These are phyloP conservation scores for Tritrichomonas foetus DNA, from an alignment of 208 protist genomes.

Conservation along the genomic window DNA sequence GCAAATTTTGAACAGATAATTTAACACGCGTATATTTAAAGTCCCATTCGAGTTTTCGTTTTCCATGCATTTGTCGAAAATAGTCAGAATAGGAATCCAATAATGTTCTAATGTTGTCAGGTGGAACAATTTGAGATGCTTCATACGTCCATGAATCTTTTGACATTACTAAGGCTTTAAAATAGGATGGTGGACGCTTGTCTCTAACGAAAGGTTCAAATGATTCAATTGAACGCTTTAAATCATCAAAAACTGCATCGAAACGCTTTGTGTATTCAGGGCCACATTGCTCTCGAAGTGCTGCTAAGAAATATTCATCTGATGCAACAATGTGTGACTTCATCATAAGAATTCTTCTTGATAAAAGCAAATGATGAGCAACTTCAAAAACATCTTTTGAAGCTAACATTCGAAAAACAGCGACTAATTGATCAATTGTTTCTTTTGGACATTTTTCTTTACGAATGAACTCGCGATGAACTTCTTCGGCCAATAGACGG, in stretches of 20 bases:
- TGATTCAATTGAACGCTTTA: background rate
- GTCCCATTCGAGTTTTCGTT: background rate
- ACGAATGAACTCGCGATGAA: background rate
- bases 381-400: background rate
- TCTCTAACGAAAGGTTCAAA: background rate
- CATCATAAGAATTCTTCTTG: background rate
- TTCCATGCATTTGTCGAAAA: background rate
- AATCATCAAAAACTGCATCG: background rate
- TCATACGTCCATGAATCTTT: background rate
- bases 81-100: background rate
- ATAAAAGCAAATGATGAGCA: background rate
- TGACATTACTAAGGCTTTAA: background rate
- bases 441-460: background rate
- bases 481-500: background rate
- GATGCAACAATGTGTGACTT: background rate
- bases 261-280: conserved; percentile 18
- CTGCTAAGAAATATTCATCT: background rate
- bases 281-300: background rate
- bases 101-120: background rate
- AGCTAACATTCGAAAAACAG: background rate
- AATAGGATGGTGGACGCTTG: background rate
- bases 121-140: background rate
- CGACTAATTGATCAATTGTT: background rate
- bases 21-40: background rate
- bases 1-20: background rate